Percentiles rank a stretch among this genome's conserved stretches.
Conservation (phyloP, 768 basidiomycete species). For the Exidia glandulosa region DNA sequence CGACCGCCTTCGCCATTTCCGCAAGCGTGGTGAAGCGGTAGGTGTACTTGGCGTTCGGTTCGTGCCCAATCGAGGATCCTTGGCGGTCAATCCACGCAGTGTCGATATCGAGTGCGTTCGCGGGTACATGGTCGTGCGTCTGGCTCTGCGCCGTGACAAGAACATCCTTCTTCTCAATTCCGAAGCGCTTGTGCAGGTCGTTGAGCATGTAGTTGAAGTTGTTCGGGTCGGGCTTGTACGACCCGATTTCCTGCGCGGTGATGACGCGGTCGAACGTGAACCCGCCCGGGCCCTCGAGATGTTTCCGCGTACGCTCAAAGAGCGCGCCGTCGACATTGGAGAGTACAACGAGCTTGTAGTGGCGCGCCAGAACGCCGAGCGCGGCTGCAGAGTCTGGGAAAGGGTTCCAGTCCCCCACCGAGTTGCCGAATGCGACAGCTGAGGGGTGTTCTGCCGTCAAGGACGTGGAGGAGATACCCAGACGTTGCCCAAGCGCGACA, state of each 20-base stretch:
- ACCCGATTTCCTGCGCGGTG: slow-evolving; percentile 63
- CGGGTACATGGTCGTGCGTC: slow-evolving; percentile 55
- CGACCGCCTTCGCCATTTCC: slow-evolving; percentile 49
- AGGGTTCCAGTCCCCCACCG: slow-evolving; percentile 49
- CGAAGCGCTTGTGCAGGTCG: slow-evolving; percentile 28
- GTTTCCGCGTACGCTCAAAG: slow-evolving; percentile 44
- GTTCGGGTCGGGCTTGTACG: slow-evolving; percentile 55
- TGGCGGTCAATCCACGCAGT: slow-evolving; percentile 60
- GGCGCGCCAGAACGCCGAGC: slow-evolving; percentile 44
- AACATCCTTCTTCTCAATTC: slow-evolving; percentile 31
- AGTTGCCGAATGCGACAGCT: slow-evolving; percentile 45
- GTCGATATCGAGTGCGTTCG: slow-evolving; percentile 39
- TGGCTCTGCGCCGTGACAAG: slow-evolving; percentile 61
- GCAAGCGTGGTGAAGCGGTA: slow-evolving; percentile 44
- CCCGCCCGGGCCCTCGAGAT: slow-evolving; percentile 28
- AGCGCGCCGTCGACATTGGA: slow-evolving; percentile 65
- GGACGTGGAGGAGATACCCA: slow-evolving; percentile 11
- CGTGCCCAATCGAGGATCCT: slow-evolving; percentile 34
- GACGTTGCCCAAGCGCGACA: slow-evolving; percentile 22
- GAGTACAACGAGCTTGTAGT: slow-evolving; percentile 60
- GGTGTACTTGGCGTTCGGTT: slow-evolving; percentile 19
- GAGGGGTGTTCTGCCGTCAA: slow-evolving; percentile 9
- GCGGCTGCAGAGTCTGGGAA: slow-evolving; percentile 59
- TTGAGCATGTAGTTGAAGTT: slow-evolving; percentile 43
- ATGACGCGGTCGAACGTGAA: slow-evolving; percentile 57